Conservation (phyloP, 148 eudicot genomes). For the Rhododendron kiyosumense region DNA sequence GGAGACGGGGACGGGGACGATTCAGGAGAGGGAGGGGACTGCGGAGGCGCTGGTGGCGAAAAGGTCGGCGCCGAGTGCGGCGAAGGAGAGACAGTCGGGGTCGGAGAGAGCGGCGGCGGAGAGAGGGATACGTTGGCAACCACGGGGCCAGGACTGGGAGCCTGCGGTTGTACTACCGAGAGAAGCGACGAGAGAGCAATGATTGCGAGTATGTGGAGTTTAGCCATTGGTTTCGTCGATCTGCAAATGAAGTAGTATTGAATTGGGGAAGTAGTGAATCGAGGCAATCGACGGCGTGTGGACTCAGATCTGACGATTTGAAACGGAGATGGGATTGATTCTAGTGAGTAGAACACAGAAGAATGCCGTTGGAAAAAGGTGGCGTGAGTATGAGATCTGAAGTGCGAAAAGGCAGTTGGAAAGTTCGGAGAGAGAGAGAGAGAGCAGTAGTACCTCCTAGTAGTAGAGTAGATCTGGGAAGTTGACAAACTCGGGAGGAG, state of each 20-base stretch:
- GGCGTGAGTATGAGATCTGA: neutral
- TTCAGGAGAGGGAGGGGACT: neutral
- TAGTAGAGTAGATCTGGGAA: neutral
- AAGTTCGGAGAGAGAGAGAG: neutral
- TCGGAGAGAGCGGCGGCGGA: slow-evolving; percentile 5
- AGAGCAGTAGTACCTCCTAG: neutral
- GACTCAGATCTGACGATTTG: neutral
- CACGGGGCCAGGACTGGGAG: slow-evolving; percentile 11
- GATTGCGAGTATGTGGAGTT: neutral
- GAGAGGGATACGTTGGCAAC: neutral
- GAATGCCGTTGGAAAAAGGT: neutral
- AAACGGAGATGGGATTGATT: neutral
- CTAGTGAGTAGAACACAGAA: neutral
- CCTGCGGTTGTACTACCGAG: neutral
- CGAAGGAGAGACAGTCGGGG: neutral
- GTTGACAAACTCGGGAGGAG: neutral
- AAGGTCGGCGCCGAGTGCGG: neutral
- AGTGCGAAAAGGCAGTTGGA: neutral
- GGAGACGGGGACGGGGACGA: slow-evolving; percentile 23
- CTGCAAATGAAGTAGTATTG: neutral
- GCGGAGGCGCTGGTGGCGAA: slow-evolving; percentile 18
- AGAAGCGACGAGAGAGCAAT: slow-evolving; percentile 4
- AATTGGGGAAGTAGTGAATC: neutral
- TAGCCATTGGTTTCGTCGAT: slow-evolving; percentile 9
- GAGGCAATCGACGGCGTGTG: neutral